phyloP scores from a whole-genome alignment of 2,329 filamentous ascomycete species.

The Albifimbria verrucaria region DNA sequence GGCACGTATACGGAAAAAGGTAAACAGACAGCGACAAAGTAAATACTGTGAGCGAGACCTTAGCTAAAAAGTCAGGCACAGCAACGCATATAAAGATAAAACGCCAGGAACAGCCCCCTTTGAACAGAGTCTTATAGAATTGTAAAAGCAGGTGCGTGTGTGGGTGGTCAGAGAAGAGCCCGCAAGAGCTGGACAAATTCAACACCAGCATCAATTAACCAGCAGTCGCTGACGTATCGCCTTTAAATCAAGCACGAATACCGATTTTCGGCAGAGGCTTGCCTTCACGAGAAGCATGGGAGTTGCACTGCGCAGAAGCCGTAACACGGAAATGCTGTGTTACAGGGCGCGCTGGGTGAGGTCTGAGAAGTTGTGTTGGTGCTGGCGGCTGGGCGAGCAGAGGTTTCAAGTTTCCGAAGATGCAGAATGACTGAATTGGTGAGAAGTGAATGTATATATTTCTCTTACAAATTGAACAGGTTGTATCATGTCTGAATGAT shows the following conservation, averaged over 20 bases:
- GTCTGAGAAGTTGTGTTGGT: background rate
- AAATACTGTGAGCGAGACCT: no score
- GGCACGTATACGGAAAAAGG: background rate
- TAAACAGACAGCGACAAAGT: background rate
- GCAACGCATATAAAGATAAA: background rate
- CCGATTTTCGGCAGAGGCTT: background rate
- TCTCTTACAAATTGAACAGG: no score
- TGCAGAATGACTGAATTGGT: no score
- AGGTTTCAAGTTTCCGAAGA: no score
- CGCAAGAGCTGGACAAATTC: no score
- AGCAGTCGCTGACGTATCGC: background rate
- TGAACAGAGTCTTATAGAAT: no score
- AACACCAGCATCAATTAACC: no score
- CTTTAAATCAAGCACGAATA: background rate
- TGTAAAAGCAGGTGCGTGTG: no score
- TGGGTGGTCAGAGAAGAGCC: no score
- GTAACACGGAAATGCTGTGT: background rate
- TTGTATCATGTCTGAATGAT: no score
- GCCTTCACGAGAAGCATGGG: background rate
- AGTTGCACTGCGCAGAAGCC: background rate
- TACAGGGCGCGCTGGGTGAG: background rate
- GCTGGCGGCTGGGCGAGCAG: background rate
- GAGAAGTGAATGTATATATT: no score
- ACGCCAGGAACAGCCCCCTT: constrained; percentile 2
- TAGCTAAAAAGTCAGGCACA: no score